A percentile compares a stretch with the other conserved stretches of the same genome.
Evolutionary conservation across 495 filamentous ascomycete species (phyloP).

Genomic region (Talaromyces trachyspermus): DNA sequence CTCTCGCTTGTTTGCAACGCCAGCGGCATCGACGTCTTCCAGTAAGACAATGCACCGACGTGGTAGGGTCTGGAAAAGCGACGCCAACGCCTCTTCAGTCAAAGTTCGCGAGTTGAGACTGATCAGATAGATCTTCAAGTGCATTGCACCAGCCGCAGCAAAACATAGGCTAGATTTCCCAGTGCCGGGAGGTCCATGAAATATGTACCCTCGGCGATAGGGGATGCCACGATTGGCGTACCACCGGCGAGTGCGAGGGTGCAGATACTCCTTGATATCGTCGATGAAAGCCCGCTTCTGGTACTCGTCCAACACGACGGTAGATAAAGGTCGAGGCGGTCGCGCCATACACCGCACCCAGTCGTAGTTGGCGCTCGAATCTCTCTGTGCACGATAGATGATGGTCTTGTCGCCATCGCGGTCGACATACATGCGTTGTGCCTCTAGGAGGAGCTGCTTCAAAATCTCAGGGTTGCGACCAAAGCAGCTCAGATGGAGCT

Average conservation of each 20-base stretch:
- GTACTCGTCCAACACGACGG: conserved; percentile 69
- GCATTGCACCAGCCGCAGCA: conserved; percentile 35
- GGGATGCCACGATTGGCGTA: conserved; percentile 63
- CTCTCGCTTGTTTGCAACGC: conserved; percentile 49
- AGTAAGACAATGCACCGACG: conserved; percentile 40
- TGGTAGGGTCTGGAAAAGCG: conserved; percentile 55
- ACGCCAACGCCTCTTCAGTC: conserved; percentile 60
- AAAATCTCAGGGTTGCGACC: conserved; percentile 42
- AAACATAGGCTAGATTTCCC: conserved; percentile 47
- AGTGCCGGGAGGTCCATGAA: conserved; percentile 43
- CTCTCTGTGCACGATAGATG: conserved; percentile 51
- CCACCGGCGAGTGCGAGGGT: conserved; percentile 65
- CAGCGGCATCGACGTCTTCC: conserved; percentile 42
- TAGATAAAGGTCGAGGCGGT: conserved; percentile 70
- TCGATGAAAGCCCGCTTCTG: conserved; percentile 65
- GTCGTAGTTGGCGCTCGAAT: conserved; percentile 26
- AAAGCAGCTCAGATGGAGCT: conserved; percentile 56
- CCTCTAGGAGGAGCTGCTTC: conserved; percentile 60
- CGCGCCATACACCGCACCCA: conserved; percentile 63
- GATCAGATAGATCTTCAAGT: conserved; percentile 39
- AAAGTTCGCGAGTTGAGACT: conserved; percentile 35
- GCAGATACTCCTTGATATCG: conserved; percentile 86
- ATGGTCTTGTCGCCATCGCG: conserved; percentile 56
- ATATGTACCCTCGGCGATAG: conserved; percentile 40
- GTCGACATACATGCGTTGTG: conserved; percentile 47